A percentile compares a stretch with the other conserved stretches of the same genome.
Evolutionary conservation across 2,329 filamentous ascomycete species (phyloP).

Genomic region (Pestalotiopsis sp.): DNA sequence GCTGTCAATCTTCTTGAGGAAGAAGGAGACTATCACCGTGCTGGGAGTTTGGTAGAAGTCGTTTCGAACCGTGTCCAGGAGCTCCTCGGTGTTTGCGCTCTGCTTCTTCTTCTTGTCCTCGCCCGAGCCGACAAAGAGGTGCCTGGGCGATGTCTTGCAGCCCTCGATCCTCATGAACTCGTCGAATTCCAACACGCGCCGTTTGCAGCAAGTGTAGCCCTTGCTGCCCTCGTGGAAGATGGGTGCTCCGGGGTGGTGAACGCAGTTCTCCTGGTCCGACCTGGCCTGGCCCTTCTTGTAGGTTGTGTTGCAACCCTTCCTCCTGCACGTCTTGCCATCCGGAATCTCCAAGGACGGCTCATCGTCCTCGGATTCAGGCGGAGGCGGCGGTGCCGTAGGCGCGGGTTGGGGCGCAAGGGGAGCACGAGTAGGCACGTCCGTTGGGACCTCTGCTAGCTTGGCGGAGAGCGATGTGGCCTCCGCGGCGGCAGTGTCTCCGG

Average conservation of each 20-base stretch:
- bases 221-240: slow-evolving; percentile 99
- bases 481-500: slow-evolving; percentile 44
- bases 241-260: slow-evolving; percentile 85
- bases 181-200: slow-evolving; percentile 93
- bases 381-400: slow-evolving; percentile 58
- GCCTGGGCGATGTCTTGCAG: slow-evolving; percentile 78
- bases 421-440: slow-evolving; percentile 41
- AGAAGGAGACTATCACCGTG: slow-evolving; percentile 87
- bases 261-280: slow-evolving; percentile 72
- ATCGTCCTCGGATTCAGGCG: slow-evolving; percentile 84
- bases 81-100: slow-evolving; percentile 60
- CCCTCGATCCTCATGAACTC: slow-evolving; percentile 96
- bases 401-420: slow-evolving; percentile 47
- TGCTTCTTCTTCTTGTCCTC: slow-evolving; percentile 53
- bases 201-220: slow-evolving; percentile 96
- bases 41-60: slow-evolving; percentile 95
- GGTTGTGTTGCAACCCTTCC: slow-evolving; percentile 70
- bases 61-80: slow-evolving; percentile 75
- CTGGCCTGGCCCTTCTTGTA: slow-evolving; percentile 65
- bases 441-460: slow-evolving; percentile 44
- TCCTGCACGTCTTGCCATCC: slow-evolving; percentile 74
- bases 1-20: slow-evolving; percentile 96
- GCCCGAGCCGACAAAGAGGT: slow-evolving; percentile 83
- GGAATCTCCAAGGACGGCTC: slow-evolving; percentile 76
- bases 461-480: slow-evolving; percentile 42